These are phyloP conservation scores for Sphaceloma murrayae DNA, from an alignment of 2,329 filamentous ascomycete species.

Conservation along the genomic window DNA sequence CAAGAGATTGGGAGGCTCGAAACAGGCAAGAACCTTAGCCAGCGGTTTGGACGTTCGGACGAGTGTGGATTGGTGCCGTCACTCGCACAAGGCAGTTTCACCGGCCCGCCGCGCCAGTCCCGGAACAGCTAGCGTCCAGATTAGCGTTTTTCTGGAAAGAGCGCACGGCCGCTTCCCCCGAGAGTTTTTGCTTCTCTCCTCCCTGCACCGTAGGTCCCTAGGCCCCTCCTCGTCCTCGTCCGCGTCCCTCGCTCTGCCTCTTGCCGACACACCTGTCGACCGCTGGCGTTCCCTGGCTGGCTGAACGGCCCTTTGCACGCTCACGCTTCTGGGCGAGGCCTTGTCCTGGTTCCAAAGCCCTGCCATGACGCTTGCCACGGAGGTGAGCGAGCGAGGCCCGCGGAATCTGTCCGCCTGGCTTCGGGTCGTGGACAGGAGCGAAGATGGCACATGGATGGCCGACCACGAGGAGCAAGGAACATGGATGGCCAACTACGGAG, in stretches of 20 bases:
- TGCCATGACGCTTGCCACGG: not conserved
- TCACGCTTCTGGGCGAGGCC: not conserved
- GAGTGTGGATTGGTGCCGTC: conserved; percentile 2
- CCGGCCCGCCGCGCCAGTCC: too few species aligned
- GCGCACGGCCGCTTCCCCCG: not conserved
- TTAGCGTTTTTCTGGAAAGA: conserved; percentile 13
- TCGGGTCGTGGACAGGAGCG: too few species aligned
- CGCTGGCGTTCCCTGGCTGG: not conserved
- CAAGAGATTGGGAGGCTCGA: conserved; percentile 3
- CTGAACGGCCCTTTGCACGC: not conserved
- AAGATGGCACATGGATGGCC: not conserved
- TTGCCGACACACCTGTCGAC: not conserved
- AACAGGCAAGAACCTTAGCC: too few species aligned
- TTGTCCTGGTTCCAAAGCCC: not conserved
- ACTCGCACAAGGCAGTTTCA: not conserved
- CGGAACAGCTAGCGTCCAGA: too few species aligned
- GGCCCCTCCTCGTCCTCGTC: not conserved
- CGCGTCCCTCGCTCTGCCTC: too few species aligned
- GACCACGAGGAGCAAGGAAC: not conserved
- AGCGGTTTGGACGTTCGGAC: too few species aligned
- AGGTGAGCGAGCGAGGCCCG: too few species aligned
- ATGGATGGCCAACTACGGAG: not conserved
- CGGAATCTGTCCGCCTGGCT: not conserved
- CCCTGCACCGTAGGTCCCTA: not conserved
- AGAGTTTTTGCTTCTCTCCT: not conserved